Evolutionary conservation across 2,329 filamentous ascomycete species (phyloP).

Genomic region (Fusarium scirpi): DNA sequence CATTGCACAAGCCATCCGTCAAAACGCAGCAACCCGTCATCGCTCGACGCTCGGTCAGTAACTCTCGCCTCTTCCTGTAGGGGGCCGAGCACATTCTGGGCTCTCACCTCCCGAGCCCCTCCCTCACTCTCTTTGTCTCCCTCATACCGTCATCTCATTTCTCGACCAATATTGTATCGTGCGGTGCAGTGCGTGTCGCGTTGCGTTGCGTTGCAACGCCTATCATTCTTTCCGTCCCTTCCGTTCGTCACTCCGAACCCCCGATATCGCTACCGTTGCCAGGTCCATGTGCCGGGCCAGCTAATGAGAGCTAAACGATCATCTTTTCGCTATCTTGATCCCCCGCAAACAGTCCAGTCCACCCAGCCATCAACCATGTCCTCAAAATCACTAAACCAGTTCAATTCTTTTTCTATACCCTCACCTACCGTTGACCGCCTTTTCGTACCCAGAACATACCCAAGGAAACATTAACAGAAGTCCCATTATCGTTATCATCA

Average conservation of each 20-base stretch:
- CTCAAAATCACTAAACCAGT: slow-evolving; percentile 8
- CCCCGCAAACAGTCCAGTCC: not conserved
- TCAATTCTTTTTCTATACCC: slow-evolving; percentile 8
- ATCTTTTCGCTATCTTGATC: slow-evolving; percentile 29
- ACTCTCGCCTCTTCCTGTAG: slow-evolving; percentile 37
- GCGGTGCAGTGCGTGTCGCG: not conserved
- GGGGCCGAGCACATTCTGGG: slow-evolving; percentile 18
- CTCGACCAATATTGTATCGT: not conserved
- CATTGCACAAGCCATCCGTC: slow-evolving; percentile 27
- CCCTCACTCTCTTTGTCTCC: not conserved
- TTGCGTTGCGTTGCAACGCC: slow-evolving; percentile 10
- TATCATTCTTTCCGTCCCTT: not conserved
- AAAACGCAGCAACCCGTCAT: slow-evolving; percentile 30
- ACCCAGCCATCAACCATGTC: not conserved
- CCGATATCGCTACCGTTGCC: slow-evolving; percentile 5
- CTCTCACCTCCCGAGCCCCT: not conserved
- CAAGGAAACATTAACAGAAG: slow-evolving; percentile 9
- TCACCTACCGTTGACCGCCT: slow-evolving; percentile 22
- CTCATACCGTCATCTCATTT: slow-evolving; percentile 12
- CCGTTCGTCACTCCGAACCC: not conserved
- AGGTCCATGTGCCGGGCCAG: not conserved
- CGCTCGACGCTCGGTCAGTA: slow-evolving; percentile 34
- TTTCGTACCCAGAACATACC: slow-evolving; percentile 13
- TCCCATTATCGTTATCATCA: slow-evolving; percentile 28
- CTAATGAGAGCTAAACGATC: slow-evolving; percentile 12